Evolutionary conservation across 2,329 filamentous ascomycete species (phyloP).

Genomic region (Intubia oerlemansii): DNA sequence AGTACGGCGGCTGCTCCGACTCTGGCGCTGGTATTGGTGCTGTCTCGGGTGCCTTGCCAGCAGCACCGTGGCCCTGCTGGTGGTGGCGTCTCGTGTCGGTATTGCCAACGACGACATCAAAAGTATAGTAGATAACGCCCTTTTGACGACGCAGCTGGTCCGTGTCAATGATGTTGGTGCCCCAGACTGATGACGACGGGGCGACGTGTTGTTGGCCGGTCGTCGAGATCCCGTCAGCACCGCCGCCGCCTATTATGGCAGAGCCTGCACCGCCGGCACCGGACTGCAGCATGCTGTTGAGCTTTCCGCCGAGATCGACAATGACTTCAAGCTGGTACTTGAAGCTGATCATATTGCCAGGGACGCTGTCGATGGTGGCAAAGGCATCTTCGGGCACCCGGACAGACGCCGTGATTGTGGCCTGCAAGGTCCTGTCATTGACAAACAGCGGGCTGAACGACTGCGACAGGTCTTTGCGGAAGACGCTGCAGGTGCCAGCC

Average conservation of each 20-base stretch:
- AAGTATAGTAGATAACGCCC: conserved; percentile 68
- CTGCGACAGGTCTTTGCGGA: conserved; percentile 85
- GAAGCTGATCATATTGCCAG: conserved; percentile 87
- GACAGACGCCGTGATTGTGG: conserved; percentile 63
- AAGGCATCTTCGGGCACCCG: conserved; percentile 80
- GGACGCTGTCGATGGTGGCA: conserved; percentile 75
- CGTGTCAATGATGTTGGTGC: conserved; percentile 53
- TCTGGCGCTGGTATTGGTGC: conserved; percentile 6
- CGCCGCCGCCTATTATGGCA: conserved; percentile 9
- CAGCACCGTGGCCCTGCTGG: background rate
- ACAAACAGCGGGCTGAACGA: conserved; percentile 75
- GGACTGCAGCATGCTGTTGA: conserved; percentile 50
- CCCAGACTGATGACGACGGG: conserved; percentile 2
- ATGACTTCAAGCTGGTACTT: conserved; percentile 87
- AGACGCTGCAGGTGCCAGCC: conserved; percentile 73
- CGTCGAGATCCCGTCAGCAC: conserved; percentile 1
- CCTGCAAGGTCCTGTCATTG: conserved; percentile 56
- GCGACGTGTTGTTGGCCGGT: background rate
- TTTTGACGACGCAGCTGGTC: conserved; percentile 72
- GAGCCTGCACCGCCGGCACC: conserved; percentile 20
- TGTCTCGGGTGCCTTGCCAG: background rate
- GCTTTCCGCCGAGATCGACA: conserved; percentile 73
- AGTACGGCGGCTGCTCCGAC: conserved; percentile 5
- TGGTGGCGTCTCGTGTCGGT: conserved; percentile 45
- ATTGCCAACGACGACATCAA: conserved; percentile 76